Evolutionary conservation across 768 basidiomycete species (phyloP).

Genomic region (Collybiopsis confluens): DNA sequence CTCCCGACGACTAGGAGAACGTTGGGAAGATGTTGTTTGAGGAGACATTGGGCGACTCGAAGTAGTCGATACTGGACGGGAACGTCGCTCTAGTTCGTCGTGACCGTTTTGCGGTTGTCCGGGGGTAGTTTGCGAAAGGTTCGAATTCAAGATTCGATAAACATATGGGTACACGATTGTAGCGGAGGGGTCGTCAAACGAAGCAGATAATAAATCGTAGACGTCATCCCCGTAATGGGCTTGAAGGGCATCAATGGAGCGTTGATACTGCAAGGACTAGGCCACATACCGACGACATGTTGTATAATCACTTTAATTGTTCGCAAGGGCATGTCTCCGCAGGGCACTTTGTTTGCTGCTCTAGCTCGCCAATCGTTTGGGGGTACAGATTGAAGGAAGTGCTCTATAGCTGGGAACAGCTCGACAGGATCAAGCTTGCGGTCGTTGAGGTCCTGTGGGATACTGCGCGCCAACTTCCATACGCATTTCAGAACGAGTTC

Average conservation of each 20-base stretch:
- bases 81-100: slow-evolving; percentile 29
- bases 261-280: background rate
- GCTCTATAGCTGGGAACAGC: slow-evolving; percentile 88
- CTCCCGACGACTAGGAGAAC: slow-evolving; percentile 56
- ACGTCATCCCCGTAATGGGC: slow-evolving; percentile 86
- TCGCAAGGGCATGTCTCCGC: slow-evolving; percentile 95
- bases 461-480: slow-evolving; percentile 95
- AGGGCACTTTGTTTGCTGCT: slow-evolving; percentile 85
- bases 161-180: slow-evolving; percentile 96
- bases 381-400: slow-evolving; percentile 88
- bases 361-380: slow-evolving; percentile 96
- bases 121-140: slow-evolving; percentile 39
- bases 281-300: slow-evolving; percentile 84
- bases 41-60: slow-evolving; percentile 73
- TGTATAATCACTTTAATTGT: slow-evolving; percentile 99
- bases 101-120: slow-evolving; percentile 29
- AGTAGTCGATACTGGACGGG: slow-evolving; percentile 50
- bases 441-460: slow-evolving; percentile 86
- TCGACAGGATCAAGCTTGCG: slow-evolving; percentile 80
- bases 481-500: slow-evolving; percentile 95
- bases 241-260: slow-evolving; percentile 20
- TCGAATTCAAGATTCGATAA: slow-evolving; percentile 82
- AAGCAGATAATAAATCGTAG: slow-evolving; percentile 83
- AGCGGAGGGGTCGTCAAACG: slow-evolving; percentile 96
- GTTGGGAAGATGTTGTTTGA: slow-evolving; percentile 50